Evolutionary conservation across 2,329 filamentous ascomycete genomes (phyloP).

Genomic region (Fusarium chlamydosporum): DNA sequence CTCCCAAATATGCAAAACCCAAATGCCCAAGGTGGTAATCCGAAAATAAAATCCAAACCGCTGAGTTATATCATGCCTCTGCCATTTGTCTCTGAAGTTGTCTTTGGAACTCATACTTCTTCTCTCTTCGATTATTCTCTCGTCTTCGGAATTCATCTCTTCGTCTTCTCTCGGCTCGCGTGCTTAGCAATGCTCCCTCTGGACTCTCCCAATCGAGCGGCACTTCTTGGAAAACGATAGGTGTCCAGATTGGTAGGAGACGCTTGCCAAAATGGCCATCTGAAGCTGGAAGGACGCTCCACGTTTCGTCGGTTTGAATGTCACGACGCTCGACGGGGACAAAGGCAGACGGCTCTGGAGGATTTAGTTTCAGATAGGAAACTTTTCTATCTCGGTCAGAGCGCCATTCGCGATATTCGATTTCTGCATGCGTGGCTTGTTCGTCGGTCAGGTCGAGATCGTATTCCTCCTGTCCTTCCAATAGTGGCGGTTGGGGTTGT

Average conservation of each 20-base stretch:
- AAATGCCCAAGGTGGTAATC: neutral
- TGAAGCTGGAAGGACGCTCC: constrained; percentile 10
- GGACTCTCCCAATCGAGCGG: constrained; percentile 23
- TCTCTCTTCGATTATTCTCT: constrained; percentile 25
- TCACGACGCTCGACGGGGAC: constrained; percentile 16
- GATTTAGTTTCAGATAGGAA: constrained; percentile 11
- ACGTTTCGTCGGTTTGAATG: constrained; percentile 25
- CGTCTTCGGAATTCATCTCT: constrained; percentile 18
- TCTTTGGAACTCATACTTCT: constrained; percentile 31
- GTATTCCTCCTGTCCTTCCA: neutral
- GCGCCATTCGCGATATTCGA: constrained; percentile 30
- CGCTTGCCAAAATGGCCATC: constrained; percentile 3
- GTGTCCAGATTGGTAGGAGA: constrained; percentile 24
- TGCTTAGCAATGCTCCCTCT: neutral
- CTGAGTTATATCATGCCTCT: neutral
- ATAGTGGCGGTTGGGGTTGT: constrained; percentile 2
- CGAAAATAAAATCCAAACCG: neutral
- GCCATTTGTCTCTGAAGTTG: constrained; percentile 6
- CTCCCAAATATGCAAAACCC: neutral
- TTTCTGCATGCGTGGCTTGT: constrained; percentile 17
- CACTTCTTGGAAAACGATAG: constrained; percentile 24
- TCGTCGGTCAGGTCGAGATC: constrained; percentile 24
- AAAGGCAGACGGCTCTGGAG: constrained; percentile 13
- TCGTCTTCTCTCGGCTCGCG: neutral
- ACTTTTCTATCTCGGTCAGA: constrained; percentile 29